Percentiles rank a stretch among this genome's conserved stretches.
Evolutionary conservation across 768 basidiomycete genomes (phyloP).

Genomic region (Pulveroboletus sp.): DNA sequence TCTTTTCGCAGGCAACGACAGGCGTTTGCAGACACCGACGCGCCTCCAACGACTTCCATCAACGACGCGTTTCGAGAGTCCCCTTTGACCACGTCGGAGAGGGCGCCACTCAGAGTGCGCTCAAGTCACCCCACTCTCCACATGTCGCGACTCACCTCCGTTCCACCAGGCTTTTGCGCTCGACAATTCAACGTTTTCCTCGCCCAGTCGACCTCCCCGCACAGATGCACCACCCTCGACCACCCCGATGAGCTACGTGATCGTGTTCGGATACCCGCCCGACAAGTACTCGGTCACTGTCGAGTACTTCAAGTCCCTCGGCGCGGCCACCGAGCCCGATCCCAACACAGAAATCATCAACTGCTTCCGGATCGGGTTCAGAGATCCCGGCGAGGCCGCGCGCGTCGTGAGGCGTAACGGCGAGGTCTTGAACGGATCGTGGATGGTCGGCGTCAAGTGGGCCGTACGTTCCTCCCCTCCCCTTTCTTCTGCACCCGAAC

Average conservation of each 20-base stretch:
- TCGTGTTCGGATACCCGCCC: constrained; percentile 87
- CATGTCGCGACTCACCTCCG: not conserved
- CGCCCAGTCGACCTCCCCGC: constrained; percentile 19
- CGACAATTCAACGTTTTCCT: constrained; percentile 15
- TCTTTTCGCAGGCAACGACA: constrained; percentile 49
- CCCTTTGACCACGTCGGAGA: constrained; percentile 29
- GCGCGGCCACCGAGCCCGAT: constrained; percentile 65
- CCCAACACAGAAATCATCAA: constrained; percentile 66
- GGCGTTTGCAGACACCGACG: constrained; percentile 68
- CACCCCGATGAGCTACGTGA: constrained; percentile 52
- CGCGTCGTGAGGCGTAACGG: constrained; percentile 81
- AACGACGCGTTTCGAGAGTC: constrained; percentile 67
- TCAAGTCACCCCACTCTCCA: no score
- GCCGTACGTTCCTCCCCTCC: constrained; percentile 50
- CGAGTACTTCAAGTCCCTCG: constrained; percentile 73
- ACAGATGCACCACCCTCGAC: constrained; percentile 27
- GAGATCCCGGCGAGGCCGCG: constrained; percentile 66
- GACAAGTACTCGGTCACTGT: constrained; percentile 70
- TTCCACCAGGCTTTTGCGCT: constrained; percentile 19
- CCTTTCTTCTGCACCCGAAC: no score
- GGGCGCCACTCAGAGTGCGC: constrained; percentile 19
- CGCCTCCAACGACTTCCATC: constrained; percentile 72
- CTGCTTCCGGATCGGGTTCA: constrained; percentile 78
- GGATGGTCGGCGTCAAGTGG: constrained; percentile 87
- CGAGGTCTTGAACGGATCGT: constrained; percentile 66